A percentile compares a stretch with the other conserved stretches of the same genome.
Conservation (phyloP, 2,329 filamentous ascomycete genomes). For the Colletotrichum musicola region DNA sequence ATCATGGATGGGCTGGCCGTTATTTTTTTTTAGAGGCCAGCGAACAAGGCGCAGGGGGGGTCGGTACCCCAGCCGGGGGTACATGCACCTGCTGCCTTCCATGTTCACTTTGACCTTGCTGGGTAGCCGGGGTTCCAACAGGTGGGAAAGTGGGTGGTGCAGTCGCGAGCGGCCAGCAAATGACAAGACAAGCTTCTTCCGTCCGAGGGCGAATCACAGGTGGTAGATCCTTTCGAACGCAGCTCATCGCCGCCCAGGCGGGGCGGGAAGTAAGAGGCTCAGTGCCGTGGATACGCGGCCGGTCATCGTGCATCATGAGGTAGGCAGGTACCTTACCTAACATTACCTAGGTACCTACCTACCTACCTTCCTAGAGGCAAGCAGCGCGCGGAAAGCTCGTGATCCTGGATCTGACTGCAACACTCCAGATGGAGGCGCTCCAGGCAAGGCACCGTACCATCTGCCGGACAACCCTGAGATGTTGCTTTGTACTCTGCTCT, state of each 20-base stretch:
- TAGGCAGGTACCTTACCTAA: background rate
- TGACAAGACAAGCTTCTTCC: slow-evolving; percentile 34
- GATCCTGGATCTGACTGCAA: too few species aligned
- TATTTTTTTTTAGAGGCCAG: slow-evolving; percentile 26
- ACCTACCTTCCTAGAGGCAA: background rate
- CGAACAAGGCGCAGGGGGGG: slow-evolving; percentile 4
- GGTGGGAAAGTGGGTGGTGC: background rate
- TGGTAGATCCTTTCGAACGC: background rate
- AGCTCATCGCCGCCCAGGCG: slow-evolving; percentile 21
- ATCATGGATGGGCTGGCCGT: slow-evolving; percentile 32
- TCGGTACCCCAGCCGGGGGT: slow-evolving; percentile 11
- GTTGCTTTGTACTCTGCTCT: too few species aligned
- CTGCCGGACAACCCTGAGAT: too few species aligned
- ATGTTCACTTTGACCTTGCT: background rate
- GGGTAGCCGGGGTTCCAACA: background rate
- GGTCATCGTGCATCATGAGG: slow-evolving; percentile 23
- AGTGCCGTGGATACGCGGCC: slow-evolving; percentile 37
- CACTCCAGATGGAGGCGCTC: too few species aligned
- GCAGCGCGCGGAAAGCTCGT: too few species aligned
- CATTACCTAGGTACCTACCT: background rate
- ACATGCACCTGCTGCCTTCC: background rate
- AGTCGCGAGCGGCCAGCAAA: slow-evolving; percentile 26
- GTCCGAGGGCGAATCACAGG: slow-evolving; percentile 26
- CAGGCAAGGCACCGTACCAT: too few species aligned
- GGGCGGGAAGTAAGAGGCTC: slow-evolving; percentile 23